Percentiles rank a stretch among this genome's conserved stretches.
These are phyloP conservation scores for Lippia alba DNA, from an alignment of 305 asterid genomes.

Conservation along the genomic window DNA sequence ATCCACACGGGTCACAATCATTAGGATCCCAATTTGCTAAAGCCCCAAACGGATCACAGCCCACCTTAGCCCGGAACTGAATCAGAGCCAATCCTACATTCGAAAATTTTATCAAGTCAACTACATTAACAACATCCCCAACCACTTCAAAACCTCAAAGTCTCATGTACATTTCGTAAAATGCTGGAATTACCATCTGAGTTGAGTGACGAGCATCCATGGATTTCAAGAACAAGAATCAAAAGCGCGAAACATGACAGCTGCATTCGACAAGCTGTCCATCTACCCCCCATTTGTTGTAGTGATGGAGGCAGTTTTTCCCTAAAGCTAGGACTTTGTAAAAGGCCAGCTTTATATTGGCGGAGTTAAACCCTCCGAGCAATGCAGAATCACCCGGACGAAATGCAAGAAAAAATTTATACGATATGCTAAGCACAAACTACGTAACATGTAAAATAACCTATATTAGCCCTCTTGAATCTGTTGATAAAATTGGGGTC, in stretches of 20 bases:
- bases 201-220: constrained; percentile 65
- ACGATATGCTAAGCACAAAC: constrained; percentile 40
- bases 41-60: constrained; percentile 67
- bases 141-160: neutral
- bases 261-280: constrained; percentile 52
- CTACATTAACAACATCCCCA: constrained; percentile 1
- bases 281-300: constrained; percentile 63
- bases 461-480: constrained; percentile 43
- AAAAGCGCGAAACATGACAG: constrained; percentile 49
- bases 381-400: constrained; percentile 64
- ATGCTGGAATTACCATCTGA: constrained; percentile 65
- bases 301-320: constrained; percentile 69
- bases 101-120: constrained; percentile 30
- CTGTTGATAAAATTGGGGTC: constrained; percentile 50
- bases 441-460: constrained; percentile 42
- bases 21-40: constrained; percentile 71
- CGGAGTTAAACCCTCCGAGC: constrained; percentile 63
- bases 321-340: constrained; percentile 67
- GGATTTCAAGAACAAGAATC: constrained; percentile 54
- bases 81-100: constrained; percentile 76
- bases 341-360: constrained; percentile 72
- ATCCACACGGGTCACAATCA: constrained; percentile 77
- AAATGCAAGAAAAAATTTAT: constrained; percentile 24
- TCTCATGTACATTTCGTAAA: too few relatives aligned
- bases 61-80: constrained; percentile 63